Evolutionary conservation across 768 basidiomycete species (phyloP).

Genomic region (Phlebiopsis flavidoalba): DNA sequence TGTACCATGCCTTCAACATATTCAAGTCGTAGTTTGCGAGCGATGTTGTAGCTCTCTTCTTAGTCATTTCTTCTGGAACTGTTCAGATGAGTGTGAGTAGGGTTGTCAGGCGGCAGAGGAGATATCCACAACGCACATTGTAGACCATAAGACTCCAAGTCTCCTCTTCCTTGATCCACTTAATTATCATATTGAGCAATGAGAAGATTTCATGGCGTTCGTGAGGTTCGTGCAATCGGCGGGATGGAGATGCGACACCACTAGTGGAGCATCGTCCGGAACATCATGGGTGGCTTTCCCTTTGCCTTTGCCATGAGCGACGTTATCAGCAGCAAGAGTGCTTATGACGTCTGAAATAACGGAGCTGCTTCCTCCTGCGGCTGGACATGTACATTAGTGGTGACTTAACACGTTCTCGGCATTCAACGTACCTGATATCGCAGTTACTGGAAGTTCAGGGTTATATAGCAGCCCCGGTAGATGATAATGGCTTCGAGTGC

Average conservation of each 20-base stretch:
- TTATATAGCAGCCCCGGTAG: slow-evolving; percentile 55
- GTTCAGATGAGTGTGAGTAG: slow-evolving; percentile 1
- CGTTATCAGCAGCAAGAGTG: slow-evolving; percentile 26
- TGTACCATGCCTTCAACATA: slow-evolving; percentile 57
- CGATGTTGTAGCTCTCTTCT: slow-evolving; percentile 44
- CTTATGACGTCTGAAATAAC: slow-evolving; percentile 42
- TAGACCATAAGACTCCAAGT: not conserved
- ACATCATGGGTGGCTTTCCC: slow-evolving; percentile 7
- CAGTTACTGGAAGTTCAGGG: slow-evolving; percentile 56
- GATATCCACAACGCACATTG: slow-evolving; percentile 16
- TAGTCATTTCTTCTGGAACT: slow-evolving; percentile 17
- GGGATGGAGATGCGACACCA: slow-evolving; percentile 48
- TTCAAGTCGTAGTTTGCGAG: slow-evolving; percentile 60
- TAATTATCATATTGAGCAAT: slow-evolving; percentile 53
- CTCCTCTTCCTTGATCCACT: slow-evolving; percentile 28
- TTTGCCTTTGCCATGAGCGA: not conserved
- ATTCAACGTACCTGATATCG: slow-evolving; percentile 41
- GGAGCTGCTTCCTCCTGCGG: slow-evolving; percentile 39
- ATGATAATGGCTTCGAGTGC: slow-evolving; percentile 30
- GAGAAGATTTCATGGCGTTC: slow-evolving; percentile 49
- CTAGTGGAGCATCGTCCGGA: slow-evolving; percentile 17
- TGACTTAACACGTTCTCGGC: not conserved
- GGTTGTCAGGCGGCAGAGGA: slow-evolving; percentile 12
- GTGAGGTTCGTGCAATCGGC: slow-evolving; percentile 50
- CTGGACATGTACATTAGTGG: slow-evolving; percentile 17